Conservation (phyloP, 1,284 basidiomycete species). For the Ceratobasidium sp. region DNA sequence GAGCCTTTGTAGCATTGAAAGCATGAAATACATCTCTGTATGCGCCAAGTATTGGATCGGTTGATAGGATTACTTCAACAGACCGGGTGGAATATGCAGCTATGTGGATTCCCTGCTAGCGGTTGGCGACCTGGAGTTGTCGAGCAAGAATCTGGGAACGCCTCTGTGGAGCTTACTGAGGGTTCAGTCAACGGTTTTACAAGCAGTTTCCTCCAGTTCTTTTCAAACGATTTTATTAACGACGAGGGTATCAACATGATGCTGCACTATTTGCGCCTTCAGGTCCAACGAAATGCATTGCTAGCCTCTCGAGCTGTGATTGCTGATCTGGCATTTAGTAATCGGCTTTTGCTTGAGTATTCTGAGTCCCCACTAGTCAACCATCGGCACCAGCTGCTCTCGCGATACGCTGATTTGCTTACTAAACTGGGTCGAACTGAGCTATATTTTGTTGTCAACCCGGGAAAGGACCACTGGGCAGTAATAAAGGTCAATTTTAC, state of each 20-base stretch:
- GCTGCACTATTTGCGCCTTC: neutral
- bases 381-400: too few relatives aligned
- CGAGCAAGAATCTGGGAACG: neutral
- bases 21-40: neutral
- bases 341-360: neutral
- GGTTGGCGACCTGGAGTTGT: neutral
- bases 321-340: neutral
- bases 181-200: neutral
- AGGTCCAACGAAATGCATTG: neutral
- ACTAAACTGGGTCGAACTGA: neutral
- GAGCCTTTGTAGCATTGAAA: neutral
- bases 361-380: too few relatives aligned
- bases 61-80: neutral
- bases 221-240: neutral
- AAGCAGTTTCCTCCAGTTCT: neutral
- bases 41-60: neutral
- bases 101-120: neutral
- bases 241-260: constrained; percentile 20
- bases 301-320: neutral
- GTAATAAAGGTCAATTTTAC: neutral
- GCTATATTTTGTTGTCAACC: constrained; percentile 2
- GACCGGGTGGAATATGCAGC: neutral
- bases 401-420: too few relatives aligned
- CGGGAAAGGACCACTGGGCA: constrained; percentile 8
- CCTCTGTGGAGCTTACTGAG: neutral